Conservation (phyloP, 192 early-diverging fungal species). For the Mortierella claussenii region DNA sequence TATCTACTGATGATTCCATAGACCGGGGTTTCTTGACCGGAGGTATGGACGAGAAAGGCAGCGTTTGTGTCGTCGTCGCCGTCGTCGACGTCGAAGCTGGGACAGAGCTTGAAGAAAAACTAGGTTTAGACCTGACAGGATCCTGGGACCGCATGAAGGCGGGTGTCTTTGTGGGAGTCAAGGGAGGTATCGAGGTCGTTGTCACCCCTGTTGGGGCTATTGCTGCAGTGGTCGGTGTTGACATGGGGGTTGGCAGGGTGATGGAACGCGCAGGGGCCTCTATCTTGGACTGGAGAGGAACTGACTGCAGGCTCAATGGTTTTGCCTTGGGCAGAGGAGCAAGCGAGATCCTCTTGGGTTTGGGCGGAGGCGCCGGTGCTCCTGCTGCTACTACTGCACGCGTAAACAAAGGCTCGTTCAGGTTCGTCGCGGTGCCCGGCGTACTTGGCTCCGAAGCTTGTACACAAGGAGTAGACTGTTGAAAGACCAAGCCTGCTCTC, state of each 20-base stretch:
- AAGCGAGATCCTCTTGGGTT: slow-evolving; percentile 45
- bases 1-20: slow-evolving; percentile 10
- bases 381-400: too few relatives aligned
- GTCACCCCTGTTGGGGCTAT: neutral
- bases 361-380: slow-evolving; percentile 32
- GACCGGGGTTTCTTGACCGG: slow-evolving; percentile 40
- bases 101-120: neutral
- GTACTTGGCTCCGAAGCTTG: too few relatives aligned
- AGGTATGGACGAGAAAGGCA: neutral
- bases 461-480: too few relatives aligned
- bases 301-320: slow-evolving; percentile 30
- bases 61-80: too few relatives aligned
- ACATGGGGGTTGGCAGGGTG: slow-evolving; percentile 1
- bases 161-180: neutral
- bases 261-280: slow-evolving; percentile 12
- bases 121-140: neutral
- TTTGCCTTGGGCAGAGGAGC: slow-evolving; percentile 46
- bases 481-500: too few relatives aligned
- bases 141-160: slow-evolving; percentile 1
- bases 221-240: neutral
- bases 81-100: too few relatives aligned
- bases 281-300: slow-evolving; percentile 16
- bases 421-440: too few relatives aligned
- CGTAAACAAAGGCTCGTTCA: too few relatives aligned
- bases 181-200: neutral